A percentile compares a stretch with the other conserved stretches of the same genome.
Conservation (phyloP, 2,329 filamentous ascomycete genomes). For the Cyphellophora europaea region DNA sequence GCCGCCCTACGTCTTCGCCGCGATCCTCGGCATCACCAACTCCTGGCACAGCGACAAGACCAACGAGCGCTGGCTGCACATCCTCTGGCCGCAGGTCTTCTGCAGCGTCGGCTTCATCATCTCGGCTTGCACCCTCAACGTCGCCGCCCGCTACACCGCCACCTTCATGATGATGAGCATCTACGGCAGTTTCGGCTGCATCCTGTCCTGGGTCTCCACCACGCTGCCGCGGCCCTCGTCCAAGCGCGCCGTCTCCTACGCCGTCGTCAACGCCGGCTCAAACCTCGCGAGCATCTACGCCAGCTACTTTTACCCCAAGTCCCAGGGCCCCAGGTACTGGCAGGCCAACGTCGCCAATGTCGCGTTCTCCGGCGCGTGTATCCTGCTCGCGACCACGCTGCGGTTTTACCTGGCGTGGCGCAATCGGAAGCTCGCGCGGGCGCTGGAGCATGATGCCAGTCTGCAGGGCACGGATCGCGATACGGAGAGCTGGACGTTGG, state of each 20-base stretch:
- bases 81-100: conserved; percentile 25
- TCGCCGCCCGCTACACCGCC: conserved; percentile 55
- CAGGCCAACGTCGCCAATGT: too few relatives aligned
- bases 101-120: conserved; percentile 58
- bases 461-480: too few relatives aligned
- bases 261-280: conserved; percentile 64
- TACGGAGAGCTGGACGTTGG: too few relatives aligned
- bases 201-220: conserved; percentile 65
- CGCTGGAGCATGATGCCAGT: too few relatives aligned
- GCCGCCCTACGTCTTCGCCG: conserved; percentile 18
- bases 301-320: conserved; percentile 27
- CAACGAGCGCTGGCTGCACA: conserved; percentile 10
- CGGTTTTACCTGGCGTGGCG: conserved; percentile 53
- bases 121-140: conserved; percentile 50
- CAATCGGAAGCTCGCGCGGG: conserved; percentile 61
- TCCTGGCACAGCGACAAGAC: conserved; percentile 20
- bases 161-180: conserved; percentile 57
- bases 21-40: conserved; percentile 6
- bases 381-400: conserved; percentile 53
- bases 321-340: conserved; percentile 29
- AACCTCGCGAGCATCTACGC: conserved; percentile 33
- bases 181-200: conserved; percentile 52
- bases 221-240: conserved; percentile 65
- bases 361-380: too few relatives aligned
- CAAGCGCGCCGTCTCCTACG: conserved; percentile 62